A percentile compares a stretch with the other conserved stretches of the same genome.
Conservation (phyloP, 129 eudicot species). For the Ambrosia trifida region DNA sequence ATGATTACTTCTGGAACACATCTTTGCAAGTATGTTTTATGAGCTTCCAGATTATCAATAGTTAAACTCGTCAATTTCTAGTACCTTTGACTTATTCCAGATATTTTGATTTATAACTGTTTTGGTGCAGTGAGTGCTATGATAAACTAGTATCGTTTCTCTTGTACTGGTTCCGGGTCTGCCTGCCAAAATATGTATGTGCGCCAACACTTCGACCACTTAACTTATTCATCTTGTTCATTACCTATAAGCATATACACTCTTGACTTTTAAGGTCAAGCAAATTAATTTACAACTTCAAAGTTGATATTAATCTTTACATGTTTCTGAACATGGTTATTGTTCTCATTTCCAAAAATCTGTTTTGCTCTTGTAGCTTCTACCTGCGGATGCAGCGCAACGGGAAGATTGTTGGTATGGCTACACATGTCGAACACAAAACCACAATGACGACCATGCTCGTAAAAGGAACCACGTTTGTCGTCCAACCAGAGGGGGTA, state of each 20-base stretch:
- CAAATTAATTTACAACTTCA: neutral
- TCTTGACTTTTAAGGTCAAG: conserved; percentile 7
- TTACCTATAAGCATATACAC: neutral
- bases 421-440: conserved; percentile 84
- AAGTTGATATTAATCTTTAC: neutral
- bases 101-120: neutral
- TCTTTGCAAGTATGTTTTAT: conserved; percentile 63
- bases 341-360: conserved; percentile 13
- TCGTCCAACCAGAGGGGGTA: conserved; percentile 96
- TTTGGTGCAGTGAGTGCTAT: conserved; percentile 73
- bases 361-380: conserved; percentile 40
- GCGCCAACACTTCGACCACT: conserved; percentile 14
- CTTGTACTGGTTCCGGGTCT: conserved; percentile 86
- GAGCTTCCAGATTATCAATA: neutral
- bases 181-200: conserved; percentile 74
- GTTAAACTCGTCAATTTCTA: neutral
- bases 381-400: conserved; percentile 60
- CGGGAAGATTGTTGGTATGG: conserved; percentile 96
- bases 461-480: conserved; percentile 93
- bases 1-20: conserved; percentile 65
- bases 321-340: neutral
- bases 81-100: neutral
- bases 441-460: conserved; percentile 82
- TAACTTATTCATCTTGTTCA: neutral
- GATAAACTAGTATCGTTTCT: conserved; percentile 75